These are phyloP conservation scores for Fusarium miscanthi DNA, from an alignment of 2,329 filamentous ascomycete species.

Conservation along the genomic window DNA sequence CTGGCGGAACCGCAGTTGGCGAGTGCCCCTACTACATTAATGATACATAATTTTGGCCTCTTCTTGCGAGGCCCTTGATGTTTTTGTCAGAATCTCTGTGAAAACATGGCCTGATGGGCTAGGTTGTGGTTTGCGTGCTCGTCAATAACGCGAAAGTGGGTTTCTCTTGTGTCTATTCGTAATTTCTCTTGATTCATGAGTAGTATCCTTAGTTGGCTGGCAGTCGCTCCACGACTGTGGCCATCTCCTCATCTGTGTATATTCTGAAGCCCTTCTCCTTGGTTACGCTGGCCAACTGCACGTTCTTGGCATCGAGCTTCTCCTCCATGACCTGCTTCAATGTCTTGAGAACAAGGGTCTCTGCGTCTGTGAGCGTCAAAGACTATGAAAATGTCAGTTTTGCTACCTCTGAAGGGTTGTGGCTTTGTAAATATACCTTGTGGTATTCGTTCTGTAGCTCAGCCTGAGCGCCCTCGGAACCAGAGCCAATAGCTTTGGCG, in stretches of 20 bases:
- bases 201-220: slow-evolving; percentile 66
- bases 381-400: slow-evolving; percentile 63
- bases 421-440: slow-evolving; percentile 65
- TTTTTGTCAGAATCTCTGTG: slow-evolving; percentile 26
- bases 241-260: slow-evolving; percentile 98
- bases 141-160: slow-evolving; percentile 22
- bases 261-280: slow-evolving; percentile 98
- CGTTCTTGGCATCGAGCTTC: slow-evolving; percentile 98
- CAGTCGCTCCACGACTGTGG: slow-evolving; percentile 86
- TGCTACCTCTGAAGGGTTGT: neutral
- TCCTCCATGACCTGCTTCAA: slow-evolving; percentile 99
- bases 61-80: slow-evolving; percentile 2
- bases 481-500: slow-evolving; percentile 97
- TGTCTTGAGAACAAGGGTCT: slow-evolving; percentile 96
- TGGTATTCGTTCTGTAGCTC: slow-evolving; percentile 99
- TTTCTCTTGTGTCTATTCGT: slow-evolving; percentile 39
- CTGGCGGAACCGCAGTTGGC: slow-evolving; percentile 26
- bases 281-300: slow-evolving; percentile 96
- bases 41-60: slow-evolving; percentile 44
- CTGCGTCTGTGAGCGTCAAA: slow-evolving; percentile 89
- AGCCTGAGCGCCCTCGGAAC: slow-evolving; percentile 95
- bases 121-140: slow-evolving; percentile 1
- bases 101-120: slow-evolving; percentile 9
- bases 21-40: slow-evolving; percentile 45
- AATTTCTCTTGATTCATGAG: slow-evolving; percentile 35